Conservation (phyloP, 768 basidiomycete species). For the Lactifluus piperatus region DNA sequence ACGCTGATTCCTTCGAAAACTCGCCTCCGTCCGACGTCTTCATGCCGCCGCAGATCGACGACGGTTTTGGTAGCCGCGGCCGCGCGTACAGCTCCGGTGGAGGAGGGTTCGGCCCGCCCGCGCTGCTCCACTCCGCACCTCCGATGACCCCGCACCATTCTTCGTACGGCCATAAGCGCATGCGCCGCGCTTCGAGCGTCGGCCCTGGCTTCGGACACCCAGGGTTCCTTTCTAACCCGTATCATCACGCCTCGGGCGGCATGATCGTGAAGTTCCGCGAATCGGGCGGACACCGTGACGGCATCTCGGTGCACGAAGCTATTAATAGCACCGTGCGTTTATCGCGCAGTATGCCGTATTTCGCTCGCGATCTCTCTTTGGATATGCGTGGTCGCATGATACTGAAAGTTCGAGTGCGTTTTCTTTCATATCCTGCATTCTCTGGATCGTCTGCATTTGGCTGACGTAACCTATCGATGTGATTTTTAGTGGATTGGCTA, state of each 20-base stretch:
- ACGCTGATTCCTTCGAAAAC: conserved; percentile 14
- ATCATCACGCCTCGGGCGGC: conserved; percentile 1
- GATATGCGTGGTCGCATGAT: conserved; percentile 11
- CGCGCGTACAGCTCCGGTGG: conserved; percentile 17
- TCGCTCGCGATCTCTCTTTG: conserved; percentile 9
- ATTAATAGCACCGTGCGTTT: conserved; percentile 5
- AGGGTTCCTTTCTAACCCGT: background rate
- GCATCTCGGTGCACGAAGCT: conserved; percentile 15
- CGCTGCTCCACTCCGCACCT: conserved; percentile 7
- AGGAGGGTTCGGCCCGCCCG: conserved; percentile 7
- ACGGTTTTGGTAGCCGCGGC: background rate
- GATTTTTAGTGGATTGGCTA: conserved; percentile 17
- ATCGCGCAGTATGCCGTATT: conserved; percentile 5
- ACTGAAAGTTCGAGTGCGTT: conserved; percentile 17
- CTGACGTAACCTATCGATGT: background rate
- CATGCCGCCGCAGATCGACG: conserved; percentile 8
- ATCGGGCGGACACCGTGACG: conserved; percentile 8
- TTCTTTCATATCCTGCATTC: background rate
- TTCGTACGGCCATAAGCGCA: conserved; percentile 5
- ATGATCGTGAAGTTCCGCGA: conserved; percentile 15
- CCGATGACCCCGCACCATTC: conserved; percentile 17
- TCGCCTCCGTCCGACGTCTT: conserved; percentile 17
- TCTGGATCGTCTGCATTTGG: background rate
- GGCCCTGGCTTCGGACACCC: conserved; percentile 2
- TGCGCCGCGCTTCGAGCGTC: conserved; percentile 16